Base-by-base conservation (phyloP, 176 grass and related monocot species). In the Oryza coarctata region DNA sequence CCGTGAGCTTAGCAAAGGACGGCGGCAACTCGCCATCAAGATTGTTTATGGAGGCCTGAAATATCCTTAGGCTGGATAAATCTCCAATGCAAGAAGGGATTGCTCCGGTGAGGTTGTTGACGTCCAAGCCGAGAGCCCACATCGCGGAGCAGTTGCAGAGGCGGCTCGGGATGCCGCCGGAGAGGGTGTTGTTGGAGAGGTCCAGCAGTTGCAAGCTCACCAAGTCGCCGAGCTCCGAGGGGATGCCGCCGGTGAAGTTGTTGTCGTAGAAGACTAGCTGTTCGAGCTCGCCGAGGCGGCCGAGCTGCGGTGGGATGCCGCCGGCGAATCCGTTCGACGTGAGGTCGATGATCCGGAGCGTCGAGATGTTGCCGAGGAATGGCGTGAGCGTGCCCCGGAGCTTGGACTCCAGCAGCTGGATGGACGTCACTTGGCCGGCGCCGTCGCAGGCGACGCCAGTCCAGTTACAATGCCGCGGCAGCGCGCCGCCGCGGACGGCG, bases 331-430 rank as follows among this genome's bases (percentile, higher is more conserved):
- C 5, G 65, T 98, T 98, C 12, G 41, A 34, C 7, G 86, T 61
- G 9, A 98, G 84, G 85, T 98, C 95, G 18, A 98, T 80, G n/a
- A 86, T 0, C 61, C 89, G 92, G 1, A 98, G 90, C 70, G 90
- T 89, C 27, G 95, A 89, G 67, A 98, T 89, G 92, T 98, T 98
- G 64, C 78, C 88, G 60, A 94, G 63, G 80, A 82, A 98, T 7
- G 95, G 88, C 35, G 95, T 88, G 41, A 98, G 84, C 25, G 63
- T 74, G 74, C 95, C 95, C 12, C 14, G 74, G 84, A 98, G 88
- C 71, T 14, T 39, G 17, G 33, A 66, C 63, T 91, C 75, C 6
- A 2, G 1, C n/a, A 98, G 87, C 39, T 62, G 25, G 76, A 98
- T 79, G 66, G 90, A 89, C 50, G 88, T 80, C 36, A 98, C 77